Conservation (phyloP, 1,139 yeast genomes). For the Scheffersomyces quercinus region DNA sequence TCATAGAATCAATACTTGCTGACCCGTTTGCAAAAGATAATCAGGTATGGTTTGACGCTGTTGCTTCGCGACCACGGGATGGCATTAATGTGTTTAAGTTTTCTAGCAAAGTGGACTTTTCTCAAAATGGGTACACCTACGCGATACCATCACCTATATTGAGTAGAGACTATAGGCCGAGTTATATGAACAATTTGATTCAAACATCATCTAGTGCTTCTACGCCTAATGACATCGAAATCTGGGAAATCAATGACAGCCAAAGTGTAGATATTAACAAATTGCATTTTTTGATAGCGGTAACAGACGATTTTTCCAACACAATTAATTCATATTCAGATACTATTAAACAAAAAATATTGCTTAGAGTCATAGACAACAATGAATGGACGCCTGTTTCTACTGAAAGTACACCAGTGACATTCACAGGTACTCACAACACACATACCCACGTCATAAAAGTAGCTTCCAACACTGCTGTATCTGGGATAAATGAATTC, state of each 20-base stretch:
- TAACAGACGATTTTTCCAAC: constrained; percentile 27
- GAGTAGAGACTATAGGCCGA: constrained; percentile 27
- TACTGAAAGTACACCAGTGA: constrained; percentile 31
- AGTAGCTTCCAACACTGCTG: constrained; percentile 32
- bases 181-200: constrained; percentile 13
- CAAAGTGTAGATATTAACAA: constrained; percentile 5
- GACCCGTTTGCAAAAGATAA: constrained; percentile 43
- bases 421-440: constrained; percentile 15
- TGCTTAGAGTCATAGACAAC: constrained; percentile 43
- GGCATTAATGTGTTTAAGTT: constrained; percentile 21
- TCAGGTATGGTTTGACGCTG: constrained; percentile 29
- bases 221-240: constrained; percentile 22
- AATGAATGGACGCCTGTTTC: constrained; percentile 39
- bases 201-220: constrained; percentile 2
- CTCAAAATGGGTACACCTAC: constrained; percentile 5
- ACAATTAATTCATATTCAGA: constrained; percentile 15
- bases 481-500: constrained; percentile 32
- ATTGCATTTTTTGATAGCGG: constrained; percentile 33
- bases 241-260: constrained; percentile 29
- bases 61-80: constrained; percentile 22
- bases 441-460: constrained; percentile 32
- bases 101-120: constrained; percentile 9
- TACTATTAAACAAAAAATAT: constrained; percentile 22
- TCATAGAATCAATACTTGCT: constrained; percentile 39
- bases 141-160: constrained; percentile 39